A percentile compares a stretch with the other conserved stretches of the same genome.
phyloP scores from a whole-genome alignment of 2,329 filamentous ascomycete genomes.

The Drechslera avenae region DNA sequence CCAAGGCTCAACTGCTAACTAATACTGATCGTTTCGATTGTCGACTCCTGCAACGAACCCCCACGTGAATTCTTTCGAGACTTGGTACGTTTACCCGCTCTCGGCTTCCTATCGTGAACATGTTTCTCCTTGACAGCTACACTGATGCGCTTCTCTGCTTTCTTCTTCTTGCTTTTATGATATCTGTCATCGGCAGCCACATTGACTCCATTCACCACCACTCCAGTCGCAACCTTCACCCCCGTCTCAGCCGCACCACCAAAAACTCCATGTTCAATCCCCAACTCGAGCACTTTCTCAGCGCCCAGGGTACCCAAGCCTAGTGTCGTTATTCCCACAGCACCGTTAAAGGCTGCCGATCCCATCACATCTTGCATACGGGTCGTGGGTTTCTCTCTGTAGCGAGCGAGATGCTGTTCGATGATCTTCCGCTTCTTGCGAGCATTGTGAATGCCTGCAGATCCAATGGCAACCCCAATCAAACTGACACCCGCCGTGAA shows the following conservation, averaged over 20 bases:
- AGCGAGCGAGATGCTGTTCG: background rate
- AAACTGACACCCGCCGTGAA: background rate
- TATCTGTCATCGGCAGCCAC: background rate
- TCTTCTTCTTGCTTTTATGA: background rate
- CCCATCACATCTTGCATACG: conserved; percentile 1
- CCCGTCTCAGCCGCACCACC: background rate
- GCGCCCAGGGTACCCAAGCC: conserved; percentile 1
- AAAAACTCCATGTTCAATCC: background rate
- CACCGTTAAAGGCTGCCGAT: background rate
- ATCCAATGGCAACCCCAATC: conserved; percentile 2
- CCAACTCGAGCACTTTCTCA: conserved; percentile 2
- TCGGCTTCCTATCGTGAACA: background rate
- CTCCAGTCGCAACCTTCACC: background rate
- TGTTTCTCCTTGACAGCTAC: background rate
- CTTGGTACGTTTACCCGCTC: too few relatives aligned
- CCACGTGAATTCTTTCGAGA: too few relatives aligned
- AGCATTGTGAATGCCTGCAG: conserved; percentile 3
- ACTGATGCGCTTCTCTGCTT: background rate
- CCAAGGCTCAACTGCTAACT: background rate
- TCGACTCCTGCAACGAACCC: background rate
- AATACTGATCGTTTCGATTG: background rate
- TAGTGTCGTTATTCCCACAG: background rate
- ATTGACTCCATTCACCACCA: background rate
- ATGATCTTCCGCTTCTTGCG: conserved; percentile 4
- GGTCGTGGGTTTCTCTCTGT: background rate